A percentile compares a stretch with the other conserved stretches of the same genome.
phyloP scores from a whole-genome alignment of 768 basidiomycete genomes.

The Psilocybe azurescens region DNA sequence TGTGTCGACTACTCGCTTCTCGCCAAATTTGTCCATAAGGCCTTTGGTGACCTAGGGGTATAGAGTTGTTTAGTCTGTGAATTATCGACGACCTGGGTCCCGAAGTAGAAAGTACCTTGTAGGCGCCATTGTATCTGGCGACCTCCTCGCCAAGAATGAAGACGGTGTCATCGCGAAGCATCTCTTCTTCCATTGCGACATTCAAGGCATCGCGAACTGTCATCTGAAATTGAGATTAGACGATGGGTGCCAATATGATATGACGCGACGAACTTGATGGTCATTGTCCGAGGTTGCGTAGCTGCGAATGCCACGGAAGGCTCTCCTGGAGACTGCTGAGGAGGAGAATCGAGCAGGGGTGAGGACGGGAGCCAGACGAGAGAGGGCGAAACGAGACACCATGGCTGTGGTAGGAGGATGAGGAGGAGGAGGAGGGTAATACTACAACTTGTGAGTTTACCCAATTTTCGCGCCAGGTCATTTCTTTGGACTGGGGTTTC shows the following conservation, averaged over 20 bases:
- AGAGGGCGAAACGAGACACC: constrained; percentile 67
- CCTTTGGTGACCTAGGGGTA: constrained; percentile 89
- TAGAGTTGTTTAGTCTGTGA: constrained; percentile 17
- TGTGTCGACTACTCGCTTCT: constrained; percentile 97
- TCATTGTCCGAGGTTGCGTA: constrained; percentile 67
- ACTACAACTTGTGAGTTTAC: constrained; percentile 27
- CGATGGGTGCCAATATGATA: constrained; percentile 18
- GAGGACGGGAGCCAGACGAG: constrained; percentile 66
- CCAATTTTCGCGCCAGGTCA: constrained; percentile 32
- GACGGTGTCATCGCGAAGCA: constrained; percentile 93
- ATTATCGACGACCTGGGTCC: background rate
- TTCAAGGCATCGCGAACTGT: constrained; percentile 98
- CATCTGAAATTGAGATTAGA: constrained; percentile 59
- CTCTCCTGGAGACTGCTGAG: constrained; percentile 46
- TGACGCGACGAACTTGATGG: constrained; percentile 42
- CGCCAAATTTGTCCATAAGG: constrained; percentile 98
- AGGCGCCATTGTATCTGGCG: constrained; percentile 97
- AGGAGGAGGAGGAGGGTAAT: constrained; percentile 26
- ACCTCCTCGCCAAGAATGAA: constrained; percentile 98
- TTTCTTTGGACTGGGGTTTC: constrained; percentile 32
- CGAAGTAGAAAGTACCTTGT: constrained; percentile 66
- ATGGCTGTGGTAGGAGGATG: constrained; percentile 39
- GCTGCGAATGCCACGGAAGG: constrained; percentile 50
- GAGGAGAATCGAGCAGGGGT: constrained; percentile 52
- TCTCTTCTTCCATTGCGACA: constrained; percentile 99